phyloP scores from a whole-genome alignment of 495 filamentous ascomycete genomes.

The Annulohypoxylon moriforme region DNA sequence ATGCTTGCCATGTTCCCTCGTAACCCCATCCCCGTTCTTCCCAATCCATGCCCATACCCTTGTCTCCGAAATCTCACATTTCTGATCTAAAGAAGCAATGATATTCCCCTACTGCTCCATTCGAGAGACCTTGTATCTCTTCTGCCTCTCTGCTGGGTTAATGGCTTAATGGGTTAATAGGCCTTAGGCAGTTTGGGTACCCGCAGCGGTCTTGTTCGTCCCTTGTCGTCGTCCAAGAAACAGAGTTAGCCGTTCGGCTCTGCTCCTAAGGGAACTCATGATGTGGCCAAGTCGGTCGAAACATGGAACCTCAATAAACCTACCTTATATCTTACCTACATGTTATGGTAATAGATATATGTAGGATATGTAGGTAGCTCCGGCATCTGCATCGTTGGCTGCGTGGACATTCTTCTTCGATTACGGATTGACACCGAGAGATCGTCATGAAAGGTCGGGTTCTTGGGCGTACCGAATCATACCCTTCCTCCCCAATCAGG shows the following conservation, averaged over 20 bases:
- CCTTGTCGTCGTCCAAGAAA: slow-evolving; percentile 24
- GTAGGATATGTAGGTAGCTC: not conserved
- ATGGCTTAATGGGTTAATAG: too few relatives aligned
- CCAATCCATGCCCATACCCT: slow-evolving; percentile 18
- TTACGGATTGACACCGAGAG: slow-evolving; percentile 41
- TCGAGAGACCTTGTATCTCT: slow-evolving; percentile 30
- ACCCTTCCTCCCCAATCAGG: slow-evolving; percentile 44
- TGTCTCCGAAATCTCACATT: slow-evolving; percentile 43
- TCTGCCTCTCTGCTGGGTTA: slow-evolving; percentile 15
- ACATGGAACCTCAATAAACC: not conserved
- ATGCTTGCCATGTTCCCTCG: slow-evolving; percentile 45
- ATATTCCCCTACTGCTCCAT: slow-evolving; percentile 40
- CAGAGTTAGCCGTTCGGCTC: slow-evolving; percentile 36
- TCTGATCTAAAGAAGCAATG: slow-evolving; percentile 33
- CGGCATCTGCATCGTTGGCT: slow-evolving; percentile 3
- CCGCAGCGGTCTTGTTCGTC: slow-evolving; percentile 27
- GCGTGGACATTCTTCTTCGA: slow-evolving; percentile 22
- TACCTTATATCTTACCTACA: not conserved
- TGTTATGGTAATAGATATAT: not conserved
- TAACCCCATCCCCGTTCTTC: slow-evolving; percentile 31
- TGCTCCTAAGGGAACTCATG: not conserved
- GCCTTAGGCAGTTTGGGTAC: too few relatives aligned
- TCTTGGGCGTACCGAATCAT: slow-evolving; percentile 43
- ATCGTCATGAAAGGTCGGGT: slow-evolving; percentile 40
- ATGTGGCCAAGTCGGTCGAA: not conserved